Evolutionary conservation across 1,139 yeast species (phyloP), one percentile per base, ranked within the genome.

Genomic region (Geotrichum reessii): DNA sequence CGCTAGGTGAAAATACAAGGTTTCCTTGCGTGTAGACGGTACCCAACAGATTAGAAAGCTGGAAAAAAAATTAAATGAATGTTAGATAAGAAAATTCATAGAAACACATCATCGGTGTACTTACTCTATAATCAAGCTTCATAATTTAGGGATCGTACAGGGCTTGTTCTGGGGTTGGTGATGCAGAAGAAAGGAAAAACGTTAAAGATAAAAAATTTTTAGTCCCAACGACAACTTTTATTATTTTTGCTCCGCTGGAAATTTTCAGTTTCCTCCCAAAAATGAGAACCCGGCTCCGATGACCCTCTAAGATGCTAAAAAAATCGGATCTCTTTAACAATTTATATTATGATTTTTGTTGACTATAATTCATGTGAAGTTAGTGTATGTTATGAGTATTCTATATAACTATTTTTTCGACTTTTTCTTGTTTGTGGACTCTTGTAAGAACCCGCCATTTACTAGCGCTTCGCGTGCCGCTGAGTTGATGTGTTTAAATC

Each of bases 1-100:
- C 99, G 71, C 91, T 97, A 1, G 86, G 83, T 1, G 95, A 85
- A 75, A 86, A 93, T n/a, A 86, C 79, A 44, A 93, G 76, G 72
- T 93, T 92, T 21, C 98, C 99, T 68, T 87, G 89, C 58, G 95
- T 79, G 70, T 93, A 93, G 7, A 93, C 99, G 0, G 99, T 92
- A 31, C 99, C 99, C 66, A 93, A 76, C 52, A 93, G 78, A 73
- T 93, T 93, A 52, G 96, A 85, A 67, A 93, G 87, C 80, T 77
- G 74, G 69, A 65, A 55, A 11, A 24, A 14, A 21, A 21, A 59
- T 60, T 59, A 59, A 40, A 40, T 14, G n/a, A 14, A 33, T 5
- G 21, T 37, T 37, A 37, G 44, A 37, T 19, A 37, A 37, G 7
- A 46, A n/a, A 5, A 12, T 3, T 22, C 37, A 11, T n/a, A n/a